Evolutionary conservation across 169 alveolate species (phyloP).

Genomic region (Plasmodium fragile): DNA sequence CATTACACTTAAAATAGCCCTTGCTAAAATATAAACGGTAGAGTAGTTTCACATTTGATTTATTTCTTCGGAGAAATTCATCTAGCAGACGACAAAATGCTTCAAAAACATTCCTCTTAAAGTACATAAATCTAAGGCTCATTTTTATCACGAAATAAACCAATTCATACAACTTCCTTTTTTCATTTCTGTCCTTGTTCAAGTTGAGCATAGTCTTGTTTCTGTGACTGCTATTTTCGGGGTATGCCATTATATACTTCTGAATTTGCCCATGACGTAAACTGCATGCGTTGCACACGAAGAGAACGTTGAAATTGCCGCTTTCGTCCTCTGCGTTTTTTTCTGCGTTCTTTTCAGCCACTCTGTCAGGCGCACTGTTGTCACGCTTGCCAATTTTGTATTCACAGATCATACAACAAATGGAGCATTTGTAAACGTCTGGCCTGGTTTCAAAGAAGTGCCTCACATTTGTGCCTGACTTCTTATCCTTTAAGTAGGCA

Average conservation of each 20-base stretch:
- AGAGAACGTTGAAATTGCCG: neutral
- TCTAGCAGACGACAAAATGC: constrained; percentile 23
- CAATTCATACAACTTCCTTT: constrained; percentile 40
- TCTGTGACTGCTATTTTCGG: neutral
- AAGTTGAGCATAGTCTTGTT: neutral
- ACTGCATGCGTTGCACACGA: constrained; percentile 20
- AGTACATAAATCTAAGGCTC: constrained; percentile 9
- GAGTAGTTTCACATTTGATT: neutral
- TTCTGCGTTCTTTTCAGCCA: neutral
- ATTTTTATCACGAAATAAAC: constrained; percentile 42
- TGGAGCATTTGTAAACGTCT: constrained; percentile 42
- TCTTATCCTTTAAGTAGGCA: constrained; percentile 29
- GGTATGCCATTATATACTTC: neutral
- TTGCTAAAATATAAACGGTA: constrained; percentile 12
- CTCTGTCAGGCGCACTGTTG: neutral
- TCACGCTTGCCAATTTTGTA: neutral
- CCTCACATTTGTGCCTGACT: neutral
- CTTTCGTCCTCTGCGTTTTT: neutral
- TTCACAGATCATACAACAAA: constrained; percentile 51
- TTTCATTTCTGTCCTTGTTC: constrained; percentile 5
- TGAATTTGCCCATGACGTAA: constrained; percentile 9
- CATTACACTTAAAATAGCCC: constrained; percentile 16
- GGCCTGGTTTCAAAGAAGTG: neutral
- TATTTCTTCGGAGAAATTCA: constrained; percentile 16
- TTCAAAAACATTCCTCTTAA: constrained; percentile 19